Evolutionary conservation across 164 flowering plant species (phyloP).

Genomic region (Stephania japonica): DNA sequence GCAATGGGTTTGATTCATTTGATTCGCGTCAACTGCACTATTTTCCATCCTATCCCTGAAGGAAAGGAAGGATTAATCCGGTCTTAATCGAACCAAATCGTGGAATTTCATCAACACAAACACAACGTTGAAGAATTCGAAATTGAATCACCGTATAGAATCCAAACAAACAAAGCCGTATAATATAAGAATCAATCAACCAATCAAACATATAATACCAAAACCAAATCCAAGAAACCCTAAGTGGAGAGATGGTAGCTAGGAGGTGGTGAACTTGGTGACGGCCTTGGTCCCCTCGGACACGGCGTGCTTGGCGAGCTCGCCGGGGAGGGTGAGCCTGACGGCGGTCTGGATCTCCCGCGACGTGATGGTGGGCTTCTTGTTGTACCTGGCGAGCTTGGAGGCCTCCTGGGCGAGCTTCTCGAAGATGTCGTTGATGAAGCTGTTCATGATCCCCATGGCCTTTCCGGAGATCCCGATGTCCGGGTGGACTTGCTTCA

Average conservation of each 20-base stretch:
- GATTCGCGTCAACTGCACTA: no score
- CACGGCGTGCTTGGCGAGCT: constrained; percentile 17
- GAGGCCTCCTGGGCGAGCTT: constrained; percentile 17
- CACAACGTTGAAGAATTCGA: background rate
- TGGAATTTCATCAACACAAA: no score
- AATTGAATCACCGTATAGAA: background rate
- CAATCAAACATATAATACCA: background rate
- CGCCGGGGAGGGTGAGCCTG: constrained; percentile 15
- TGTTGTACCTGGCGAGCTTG: constrained; percentile 11
- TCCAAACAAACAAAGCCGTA: background rate
- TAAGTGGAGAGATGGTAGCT: no score
- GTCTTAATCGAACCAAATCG: no score
- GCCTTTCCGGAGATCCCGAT: constrained; percentile 17
- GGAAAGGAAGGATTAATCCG: no score
- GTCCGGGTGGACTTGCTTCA: constrained; percentile 17
- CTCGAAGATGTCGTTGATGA: constrained; percentile 16
- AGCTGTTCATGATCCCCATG: constrained; percentile 19
- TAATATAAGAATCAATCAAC: background rate
- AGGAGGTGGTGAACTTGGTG: constrained; percentile 15
- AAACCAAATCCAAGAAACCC: background rate
- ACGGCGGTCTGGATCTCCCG: constrained; percentile 21
- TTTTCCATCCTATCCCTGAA: no score
- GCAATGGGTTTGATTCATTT: no score
- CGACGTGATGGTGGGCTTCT: constrained; percentile 18
- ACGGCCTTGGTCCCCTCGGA: constrained; percentile 20